Percentiles rank a stretch among this genome's conserved stretches.
Conservation (phyloP, 225 moss, liverwort and hornwort genomes). For the Neckera pumila region DNA sequence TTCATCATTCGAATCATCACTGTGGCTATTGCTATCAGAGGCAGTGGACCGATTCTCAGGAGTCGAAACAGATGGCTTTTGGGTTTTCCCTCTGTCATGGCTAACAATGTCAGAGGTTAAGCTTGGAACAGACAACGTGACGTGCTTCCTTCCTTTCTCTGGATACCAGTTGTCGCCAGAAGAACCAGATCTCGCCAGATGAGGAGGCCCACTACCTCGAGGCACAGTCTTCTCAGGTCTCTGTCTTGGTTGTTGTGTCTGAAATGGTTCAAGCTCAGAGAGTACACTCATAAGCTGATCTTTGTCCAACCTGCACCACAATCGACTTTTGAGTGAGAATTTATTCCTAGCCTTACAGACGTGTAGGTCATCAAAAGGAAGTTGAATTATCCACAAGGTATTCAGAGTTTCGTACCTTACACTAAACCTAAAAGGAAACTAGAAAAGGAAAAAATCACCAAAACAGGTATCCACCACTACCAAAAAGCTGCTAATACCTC, state of each 20-base stretch:
- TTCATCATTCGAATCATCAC: constrained; percentile 92
- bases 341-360: neutral
- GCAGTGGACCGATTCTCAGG: constrained; percentile 86
- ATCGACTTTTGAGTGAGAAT: neutral
- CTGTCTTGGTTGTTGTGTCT: constrained; percentile 29
- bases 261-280: constrained; percentile 86
- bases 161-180: constrained; percentile 67
- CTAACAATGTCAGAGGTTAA: constrained; percentile 9
- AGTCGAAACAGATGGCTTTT: constrained; percentile 47
- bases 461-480: neutral
- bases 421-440: neutral
- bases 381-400: neutral
- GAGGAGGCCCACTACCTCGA: constrained; percentile 11
- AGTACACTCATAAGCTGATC: constrained; percentile 94
- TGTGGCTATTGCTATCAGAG: constrained; percentile 90
- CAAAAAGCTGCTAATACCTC: neutral
- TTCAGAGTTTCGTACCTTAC: neutral
- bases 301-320: constrained; percentile 56
- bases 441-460: neutral
- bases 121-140: constrained; percentile 17
- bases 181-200: constrained; percentile 34
- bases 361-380: neutral
- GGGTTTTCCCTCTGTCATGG: constrained; percentile 29
- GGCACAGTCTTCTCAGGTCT: constrained; percentile 19
- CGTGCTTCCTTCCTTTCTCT: constrained; percentile 48